Evolutionary conservation across 106 monocot genomes (phyloP), one percentile per base, ranked within the genome.

Genomic region (Xerophyta viscosa): DNA sequence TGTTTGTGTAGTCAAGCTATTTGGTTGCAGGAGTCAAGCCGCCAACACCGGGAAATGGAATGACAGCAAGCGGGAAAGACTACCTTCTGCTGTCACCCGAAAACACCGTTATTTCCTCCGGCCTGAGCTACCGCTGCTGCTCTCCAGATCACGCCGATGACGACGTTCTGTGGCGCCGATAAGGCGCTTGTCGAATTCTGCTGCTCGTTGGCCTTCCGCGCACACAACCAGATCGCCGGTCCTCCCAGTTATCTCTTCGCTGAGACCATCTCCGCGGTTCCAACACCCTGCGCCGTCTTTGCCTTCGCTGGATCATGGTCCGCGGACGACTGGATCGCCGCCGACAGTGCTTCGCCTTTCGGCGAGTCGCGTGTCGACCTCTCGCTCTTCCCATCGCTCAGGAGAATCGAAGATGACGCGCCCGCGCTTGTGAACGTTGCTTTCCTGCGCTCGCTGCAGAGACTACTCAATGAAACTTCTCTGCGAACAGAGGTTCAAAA

Each of bases 371-470:
- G 53, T 50, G 53, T 79, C 27, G 79, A 79, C 20, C 7, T 47
- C 13, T 39, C 47, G 8, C 33, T 79, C 36, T 79, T 79, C 48
- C 74, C 79, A 42, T 79, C 74, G 24, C 69, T 79, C 52, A 74
- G 41, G 56, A 65, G 48, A 48, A 37, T 79, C 41, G 68, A 56
- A 2, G 54, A 31, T 19, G 60, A 51, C 29, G 37, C 29, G 5
- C n/a, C 65, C 4, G 79, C 69, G 3, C 44, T 43, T 0, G 79
- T 66, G 39, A 69, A 79, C 25, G 60, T 31, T 4, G 69, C 74
- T 11, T 79, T 79, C 43, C 60, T 74, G 27, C 58, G 59, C 0
- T 61, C 65, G 20, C 74, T 79, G 57, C 48, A 54, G 61, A 49
- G 49, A 24, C 26, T 79, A 20, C 60, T 74, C 49, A 29, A 37